Percentiles rank a stretch among this genome's conserved stretches.
Evolutionary conservation across 2,329 filamentous ascomycete genomes (phyloP).

Genomic region (Ilyonectria destructans): DNA sequence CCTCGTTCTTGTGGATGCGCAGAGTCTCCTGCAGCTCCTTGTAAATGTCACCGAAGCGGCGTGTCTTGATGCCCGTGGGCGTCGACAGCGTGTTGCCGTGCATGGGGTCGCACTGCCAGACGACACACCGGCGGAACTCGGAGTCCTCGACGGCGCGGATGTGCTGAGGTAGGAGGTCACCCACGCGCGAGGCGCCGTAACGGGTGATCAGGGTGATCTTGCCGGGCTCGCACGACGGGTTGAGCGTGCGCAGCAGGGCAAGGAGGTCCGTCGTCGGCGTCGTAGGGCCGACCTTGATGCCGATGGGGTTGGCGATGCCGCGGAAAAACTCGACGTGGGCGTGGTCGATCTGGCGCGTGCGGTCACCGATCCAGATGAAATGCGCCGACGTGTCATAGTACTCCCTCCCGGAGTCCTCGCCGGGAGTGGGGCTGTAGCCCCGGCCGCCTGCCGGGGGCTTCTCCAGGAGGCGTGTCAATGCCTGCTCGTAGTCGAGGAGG

Average conservation of each 20-base stretch:
- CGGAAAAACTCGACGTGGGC: constrained; percentile 98
- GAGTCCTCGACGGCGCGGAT: constrained; percentile 91
- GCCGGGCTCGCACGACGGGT: constrained; percentile 85
- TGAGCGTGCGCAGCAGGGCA: constrained; percentile 85
- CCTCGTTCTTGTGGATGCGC: constrained; percentile 85
- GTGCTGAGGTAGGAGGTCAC: constrained; percentile 83
- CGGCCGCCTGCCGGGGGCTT: constrained; percentile 66
- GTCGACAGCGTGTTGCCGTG: constrained; percentile 86
- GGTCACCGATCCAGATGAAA: constrained; percentile 98
- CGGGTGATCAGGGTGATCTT: constrained; percentile 98
- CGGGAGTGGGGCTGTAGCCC: constrained; percentile 62
- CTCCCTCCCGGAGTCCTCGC: constrained; percentile 63
- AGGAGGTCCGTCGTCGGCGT: constrained; percentile 85
- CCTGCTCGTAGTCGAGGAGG: constrained; percentile 94
- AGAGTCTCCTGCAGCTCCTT: constrained; percentile 88
- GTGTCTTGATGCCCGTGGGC: constrained; percentile 87
- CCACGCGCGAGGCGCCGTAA: constrained; percentile 87
- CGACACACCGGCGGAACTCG: constrained; percentile 77
- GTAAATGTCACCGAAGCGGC: constrained; percentile 92
- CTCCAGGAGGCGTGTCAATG: constrained; percentile 83
- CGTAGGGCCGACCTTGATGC: constrained; percentile 94
- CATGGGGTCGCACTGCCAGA: constrained; percentile 99
- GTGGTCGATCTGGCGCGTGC: constrained; percentile 92
- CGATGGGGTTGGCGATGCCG: constrained; percentile 95
- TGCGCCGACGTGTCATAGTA: constrained; percentile 97